Conservation (phyloP, 2,329 filamentous ascomycete species). For the Endoconidiophora polonica region DNA sequence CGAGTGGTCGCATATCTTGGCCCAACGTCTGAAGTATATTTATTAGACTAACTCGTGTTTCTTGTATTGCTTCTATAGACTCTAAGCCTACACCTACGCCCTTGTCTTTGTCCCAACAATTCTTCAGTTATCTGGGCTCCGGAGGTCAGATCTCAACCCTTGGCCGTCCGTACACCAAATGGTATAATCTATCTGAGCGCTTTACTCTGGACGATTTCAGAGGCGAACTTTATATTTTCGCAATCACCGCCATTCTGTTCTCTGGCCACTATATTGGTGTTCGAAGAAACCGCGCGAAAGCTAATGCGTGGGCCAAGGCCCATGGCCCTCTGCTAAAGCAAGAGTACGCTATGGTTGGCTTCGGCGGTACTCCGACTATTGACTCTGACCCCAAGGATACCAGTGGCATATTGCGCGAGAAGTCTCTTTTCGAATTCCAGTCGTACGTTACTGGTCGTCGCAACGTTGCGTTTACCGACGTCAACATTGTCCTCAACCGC, state of each 20-base stretch:
- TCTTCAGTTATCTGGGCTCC: slow-evolving; percentile 8
- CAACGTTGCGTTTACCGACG: slow-evolving; percentile 81
- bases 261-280: slow-evolving; percentile 68
- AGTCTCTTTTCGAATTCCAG: slow-evolving; percentile 69
- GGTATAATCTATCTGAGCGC: slow-evolving; percentile 95
- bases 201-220: slow-evolving; percentile 70
- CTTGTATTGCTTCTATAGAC: not conserved
- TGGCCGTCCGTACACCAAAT: slow-evolving; percentile 63
- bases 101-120: not conserved
- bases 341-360: slow-evolving; percentile 83
- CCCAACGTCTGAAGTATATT: not conserved
- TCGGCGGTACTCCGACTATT: slow-evolving; percentile 37
- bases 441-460: slow-evolving; percentile 82
- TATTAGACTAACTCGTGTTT: not conserved
- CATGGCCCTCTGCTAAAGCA: slow-evolving; percentile 54
- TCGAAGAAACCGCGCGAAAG: slow-evolving; percentile 61
- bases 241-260: slow-evolving; percentile 57
- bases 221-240: slow-evolving; percentile 68
- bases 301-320: slow-evolving; percentile 61
- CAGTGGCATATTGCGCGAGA: slow-evolving; percentile 55
- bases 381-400: slow-evolving; percentile 25
- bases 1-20: no score
- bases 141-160: slow-evolving; percentile 26
- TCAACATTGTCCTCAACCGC: slow-evolving; percentile 67
- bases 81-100: slow-evolving; percentile 6